Conservation (phyloP, 768 basidiomycete genomes). For the Phanerochaete sordida region DNA sequence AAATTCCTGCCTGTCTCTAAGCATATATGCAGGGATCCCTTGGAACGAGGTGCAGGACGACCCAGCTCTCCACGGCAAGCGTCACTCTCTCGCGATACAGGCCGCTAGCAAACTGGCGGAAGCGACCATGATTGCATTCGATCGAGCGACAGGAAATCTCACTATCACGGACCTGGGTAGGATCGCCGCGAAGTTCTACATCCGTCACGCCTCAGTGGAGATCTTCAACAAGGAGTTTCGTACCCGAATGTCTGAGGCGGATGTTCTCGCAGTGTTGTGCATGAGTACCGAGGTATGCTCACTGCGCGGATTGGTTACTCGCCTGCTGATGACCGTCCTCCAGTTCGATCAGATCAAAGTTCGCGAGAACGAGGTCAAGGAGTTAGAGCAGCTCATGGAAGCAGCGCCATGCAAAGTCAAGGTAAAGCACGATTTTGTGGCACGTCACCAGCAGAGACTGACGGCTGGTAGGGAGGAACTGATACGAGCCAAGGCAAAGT, state of each 20-base stretch:
- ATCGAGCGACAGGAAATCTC: constrained; percentile 54
- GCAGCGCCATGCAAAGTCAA: constrained; percentile 77
- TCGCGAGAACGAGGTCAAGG: constrained; percentile 83
- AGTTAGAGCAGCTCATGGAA: constrained; percentile 69
- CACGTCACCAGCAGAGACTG: too few species aligned
- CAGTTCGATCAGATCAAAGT: constrained; percentile 96
- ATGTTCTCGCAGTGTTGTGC: constrained; percentile 81
- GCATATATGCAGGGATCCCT: constrained; percentile 54
- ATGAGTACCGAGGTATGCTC: constrained; percentile 79
- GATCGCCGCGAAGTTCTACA: constrained; percentile 96
- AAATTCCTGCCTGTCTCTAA: neutral
- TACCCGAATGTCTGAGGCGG: constrained; percentile 88
- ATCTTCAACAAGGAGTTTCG: constrained; percentile 79
- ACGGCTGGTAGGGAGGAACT: constrained; percentile 50
- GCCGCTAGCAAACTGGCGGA: constrained; percentile 68
- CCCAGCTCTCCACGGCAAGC: constrained; percentile 65
- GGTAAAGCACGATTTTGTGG: too few species aligned
- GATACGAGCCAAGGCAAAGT: constrained; percentile 78
- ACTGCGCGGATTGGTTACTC: constrained; percentile 10
- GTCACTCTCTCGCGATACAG: constrained; percentile 59
- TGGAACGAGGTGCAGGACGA: constrained; percentile 68
- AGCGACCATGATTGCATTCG: constrained; percentile 80
- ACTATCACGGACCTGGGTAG: constrained; percentile 87
- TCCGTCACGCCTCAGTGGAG: constrained; percentile 80
- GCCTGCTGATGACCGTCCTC: neutral